phyloP scores from a whole-genome alignment of 2,329 filamentous ascomycete genomes.

The Aureobasidium uvarum region DNA sequence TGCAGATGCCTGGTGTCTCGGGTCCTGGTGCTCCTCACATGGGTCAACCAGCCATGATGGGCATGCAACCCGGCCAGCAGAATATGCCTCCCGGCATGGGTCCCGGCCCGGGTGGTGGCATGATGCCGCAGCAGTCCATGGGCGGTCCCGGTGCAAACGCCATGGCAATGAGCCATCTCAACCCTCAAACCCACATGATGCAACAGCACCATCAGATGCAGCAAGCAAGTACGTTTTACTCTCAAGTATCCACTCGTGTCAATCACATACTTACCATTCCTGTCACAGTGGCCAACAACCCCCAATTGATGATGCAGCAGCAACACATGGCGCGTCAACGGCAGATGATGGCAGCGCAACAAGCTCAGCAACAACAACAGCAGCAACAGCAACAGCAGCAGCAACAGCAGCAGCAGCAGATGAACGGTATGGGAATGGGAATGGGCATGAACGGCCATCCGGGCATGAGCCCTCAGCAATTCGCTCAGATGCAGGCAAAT shows the following conservation, averaged over 20 bases:
- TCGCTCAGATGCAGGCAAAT: conserved; percentile 50
- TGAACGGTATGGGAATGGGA: conserved; percentile 51
- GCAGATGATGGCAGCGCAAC: conserved; percentile 45
- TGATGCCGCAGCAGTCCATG: conserved; percentile 45
- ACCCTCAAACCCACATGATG: conserved; percentile 59
- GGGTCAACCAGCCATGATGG: conserved; percentile 72
- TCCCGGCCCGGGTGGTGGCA: conserved; percentile 35
- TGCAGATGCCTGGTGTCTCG: conserved; percentile 71
- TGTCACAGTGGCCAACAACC: conserved; percentile 41
- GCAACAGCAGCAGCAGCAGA: conserved; percentile 33
- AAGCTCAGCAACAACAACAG: conserved; percentile 41
- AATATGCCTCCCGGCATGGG: conserved; percentile 47
- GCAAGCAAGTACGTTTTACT: conserved; percentile 34
- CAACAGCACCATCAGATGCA: conserved; percentile 41
- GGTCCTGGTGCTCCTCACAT: conserved; percentile 68
- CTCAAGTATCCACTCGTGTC: not conserved
- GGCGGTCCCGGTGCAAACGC: conserved; percentile 55
- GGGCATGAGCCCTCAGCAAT: conserved; percentile 53
- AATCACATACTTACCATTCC: conserved; percentile 39
- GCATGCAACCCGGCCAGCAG: conserved; percentile 66
- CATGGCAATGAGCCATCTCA: conserved; percentile 71
- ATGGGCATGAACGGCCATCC: conserved; percentile 53
- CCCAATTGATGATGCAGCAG: conserved; percentile 40
- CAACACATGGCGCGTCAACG: conserved; percentile 26
- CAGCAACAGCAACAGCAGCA: conserved; percentile 42